Evolutionary conservation across 2,329 filamentous ascomycete species (phyloP).

Genomic region (Fusarium marasasianum): DNA sequence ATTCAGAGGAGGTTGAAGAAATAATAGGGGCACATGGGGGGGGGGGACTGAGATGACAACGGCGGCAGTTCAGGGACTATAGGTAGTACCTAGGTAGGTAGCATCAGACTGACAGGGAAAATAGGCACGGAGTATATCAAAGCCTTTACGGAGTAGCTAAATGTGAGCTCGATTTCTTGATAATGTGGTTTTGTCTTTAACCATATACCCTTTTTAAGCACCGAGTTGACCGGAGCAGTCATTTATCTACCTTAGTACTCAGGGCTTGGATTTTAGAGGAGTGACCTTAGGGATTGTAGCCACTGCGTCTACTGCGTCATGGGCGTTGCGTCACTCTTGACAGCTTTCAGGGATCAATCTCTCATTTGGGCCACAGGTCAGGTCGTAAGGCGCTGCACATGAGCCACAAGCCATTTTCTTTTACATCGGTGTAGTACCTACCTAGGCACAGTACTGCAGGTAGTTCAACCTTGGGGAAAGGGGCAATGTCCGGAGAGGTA

Average conservation of each 20-base stretch:
- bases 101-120: neutral
- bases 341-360: slow-evolving; percentile 25
- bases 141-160: neutral
- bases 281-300: neutral
- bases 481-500: neutral
- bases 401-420: neutral
- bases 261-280: neutral
- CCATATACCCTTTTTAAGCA: neutral
- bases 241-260: neutral
- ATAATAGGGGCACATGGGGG: neutral
- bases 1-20: slow-evolving; percentile 9
- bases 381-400: neutral
- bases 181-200: neutral
- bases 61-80: neutral
- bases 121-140: neutral
- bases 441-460: neutral
- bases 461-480: neutral
- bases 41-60: neutral
- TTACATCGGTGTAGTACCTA: neutral
- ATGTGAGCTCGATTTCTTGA: neutral
- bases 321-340: slow-evolving; percentile 30
- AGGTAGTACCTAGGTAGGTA: neutral
- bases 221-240: neutral
- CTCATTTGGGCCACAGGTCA: neutral
- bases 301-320: slow-evolving; percentile 26